Conservation (phyloP, 2,329 filamentous ascomycete species). For the Monosporascus sp. region DNA sequence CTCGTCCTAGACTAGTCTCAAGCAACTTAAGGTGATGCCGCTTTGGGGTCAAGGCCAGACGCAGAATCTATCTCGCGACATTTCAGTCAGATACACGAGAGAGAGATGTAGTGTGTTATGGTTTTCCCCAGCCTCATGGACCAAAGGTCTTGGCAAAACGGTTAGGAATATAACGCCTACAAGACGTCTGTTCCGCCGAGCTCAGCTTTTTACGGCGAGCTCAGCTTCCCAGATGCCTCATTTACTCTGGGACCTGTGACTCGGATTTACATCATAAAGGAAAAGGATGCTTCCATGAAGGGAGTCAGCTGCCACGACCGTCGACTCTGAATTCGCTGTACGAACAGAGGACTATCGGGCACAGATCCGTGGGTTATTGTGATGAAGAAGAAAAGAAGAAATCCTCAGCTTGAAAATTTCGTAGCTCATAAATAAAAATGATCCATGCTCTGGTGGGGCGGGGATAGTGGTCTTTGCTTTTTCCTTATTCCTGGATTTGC, state of each 20-base stretch:
- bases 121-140: conserved; percentile 87
- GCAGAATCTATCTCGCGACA: neutral
- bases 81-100: neutral
- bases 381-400: conserved; percentile 32
- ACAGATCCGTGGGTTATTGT: conserved; percentile 68
- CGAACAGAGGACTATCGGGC: conserved; percentile 69
- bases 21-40: no score
- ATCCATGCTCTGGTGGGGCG: neutral
- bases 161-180: conserved; percentile 81
- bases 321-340: conserved; percentile 64
- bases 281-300: conserved; percentile 70
- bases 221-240: conserved; percentile 53
- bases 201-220: conserved; percentile 65
- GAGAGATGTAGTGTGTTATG: conserved; percentile 68
- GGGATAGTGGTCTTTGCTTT: neutral
- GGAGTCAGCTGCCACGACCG: conserved; percentile 79
- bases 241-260: conserved; percentile 93
- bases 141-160: conserved; percentile 88
- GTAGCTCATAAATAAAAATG: conserved; percentile 5
- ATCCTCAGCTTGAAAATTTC: conserved; percentile 23
- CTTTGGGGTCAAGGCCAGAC: no score
- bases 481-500: neutral
- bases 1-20: neutral
- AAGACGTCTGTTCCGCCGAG: conserved; percentile 51
- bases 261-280: conserved; percentile 77